A percentile compares a stretch with the other conserved stretches of the same genome.
Conservation (phyloP, 768 basidiomycete genomes). For the Russula emetica region DNA sequence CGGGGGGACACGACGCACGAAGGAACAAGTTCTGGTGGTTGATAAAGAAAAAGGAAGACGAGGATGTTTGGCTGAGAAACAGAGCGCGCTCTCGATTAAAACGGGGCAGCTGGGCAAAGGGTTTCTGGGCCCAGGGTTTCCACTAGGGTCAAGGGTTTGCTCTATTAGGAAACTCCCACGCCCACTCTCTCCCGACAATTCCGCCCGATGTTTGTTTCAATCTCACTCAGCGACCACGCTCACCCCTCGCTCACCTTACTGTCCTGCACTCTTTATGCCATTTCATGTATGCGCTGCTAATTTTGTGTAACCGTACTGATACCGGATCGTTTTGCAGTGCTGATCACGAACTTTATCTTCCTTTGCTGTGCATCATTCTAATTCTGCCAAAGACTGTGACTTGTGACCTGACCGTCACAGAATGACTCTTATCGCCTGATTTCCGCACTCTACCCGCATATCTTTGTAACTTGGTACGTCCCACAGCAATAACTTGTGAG, state of each 20-base stretch:
- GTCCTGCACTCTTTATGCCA: neutral
- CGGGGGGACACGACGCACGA: constrained; percentile 20
- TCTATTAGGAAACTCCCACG: constrained; percentile 25
- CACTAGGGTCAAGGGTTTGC: constrained; percentile 29
- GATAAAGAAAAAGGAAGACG: constrained; percentile 26
- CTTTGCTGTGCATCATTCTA: neutral
- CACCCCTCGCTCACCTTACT: neutral
- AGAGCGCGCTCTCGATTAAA: constrained; percentile 27
- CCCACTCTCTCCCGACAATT: constrained; percentile 9
- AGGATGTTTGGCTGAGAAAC: constrained; percentile 24
- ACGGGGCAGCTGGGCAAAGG: constrained; percentile 30
- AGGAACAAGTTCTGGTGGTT: constrained; percentile 23
- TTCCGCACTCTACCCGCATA: constrained; percentile 2
- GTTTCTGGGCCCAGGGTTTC: constrained; percentile 29
- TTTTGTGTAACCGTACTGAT: neutral
- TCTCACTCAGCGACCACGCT: neutral
- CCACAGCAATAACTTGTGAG: constrained; percentile 6
- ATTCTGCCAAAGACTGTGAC: neutral
- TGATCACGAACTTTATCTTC: constrained; percentile 20
- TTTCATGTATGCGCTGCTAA: neutral
- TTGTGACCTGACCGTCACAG: constrained; percentile 13
- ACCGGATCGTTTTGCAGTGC: neutral
- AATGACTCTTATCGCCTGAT: neutral
- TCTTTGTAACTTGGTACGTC: neutral
- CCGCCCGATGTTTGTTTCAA: neutral